Evolutionary conservation across 768 basidiomycete genomes (phyloP).

Genomic region (Leccinum aurantiacum): DNA sequence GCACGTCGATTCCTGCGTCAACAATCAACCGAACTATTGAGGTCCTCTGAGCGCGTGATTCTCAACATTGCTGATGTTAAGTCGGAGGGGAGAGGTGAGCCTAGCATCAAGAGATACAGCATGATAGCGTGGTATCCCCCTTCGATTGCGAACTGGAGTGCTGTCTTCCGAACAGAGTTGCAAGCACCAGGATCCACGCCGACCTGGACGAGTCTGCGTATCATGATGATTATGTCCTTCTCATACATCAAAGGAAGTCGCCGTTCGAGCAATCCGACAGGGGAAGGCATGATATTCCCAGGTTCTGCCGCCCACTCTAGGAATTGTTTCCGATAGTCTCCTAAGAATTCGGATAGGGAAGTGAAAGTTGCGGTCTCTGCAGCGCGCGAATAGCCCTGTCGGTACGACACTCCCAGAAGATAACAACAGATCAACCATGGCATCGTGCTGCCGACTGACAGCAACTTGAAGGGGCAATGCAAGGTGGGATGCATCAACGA

Average conservation of each 20-base stretch:
- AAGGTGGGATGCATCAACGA: neutral
- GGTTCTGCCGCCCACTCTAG: constrained; percentile 9
- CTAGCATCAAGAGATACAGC: constrained; percentile 1
- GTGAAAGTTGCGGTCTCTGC: neutral
- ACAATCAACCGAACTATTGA: neutral
- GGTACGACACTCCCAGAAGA: constrained; percentile 7
- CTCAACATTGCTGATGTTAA: neutral
- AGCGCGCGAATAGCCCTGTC: neutral
- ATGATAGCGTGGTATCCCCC: constrained; percentile 2
- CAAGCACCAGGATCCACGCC: neutral
- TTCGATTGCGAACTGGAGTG: constrained; percentile 1
- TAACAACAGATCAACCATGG: constrained; percentile 3
- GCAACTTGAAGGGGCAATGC: constrained; percentile 11
- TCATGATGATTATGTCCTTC: constrained; percentile 6
- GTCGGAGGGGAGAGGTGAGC: neutral
- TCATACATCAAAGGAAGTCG: constrained; percentile 7
- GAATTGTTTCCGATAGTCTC: constrained; percentile 13
- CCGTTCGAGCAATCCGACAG: neutral
- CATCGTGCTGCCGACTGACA: constrained; percentile 4
- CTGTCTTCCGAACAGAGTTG: neutral
- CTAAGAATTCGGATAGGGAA: constrained; percentile 5
- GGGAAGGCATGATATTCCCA: neutral
- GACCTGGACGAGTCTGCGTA: constrained; percentile 10
- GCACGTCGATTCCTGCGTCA: neutral
- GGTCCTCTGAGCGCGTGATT: neutral